These are phyloP conservation scores for Cladosporium sp. DNA, from an alignment of 2,329 filamentous ascomycete genomes.

Conservation along the genomic window DNA sequence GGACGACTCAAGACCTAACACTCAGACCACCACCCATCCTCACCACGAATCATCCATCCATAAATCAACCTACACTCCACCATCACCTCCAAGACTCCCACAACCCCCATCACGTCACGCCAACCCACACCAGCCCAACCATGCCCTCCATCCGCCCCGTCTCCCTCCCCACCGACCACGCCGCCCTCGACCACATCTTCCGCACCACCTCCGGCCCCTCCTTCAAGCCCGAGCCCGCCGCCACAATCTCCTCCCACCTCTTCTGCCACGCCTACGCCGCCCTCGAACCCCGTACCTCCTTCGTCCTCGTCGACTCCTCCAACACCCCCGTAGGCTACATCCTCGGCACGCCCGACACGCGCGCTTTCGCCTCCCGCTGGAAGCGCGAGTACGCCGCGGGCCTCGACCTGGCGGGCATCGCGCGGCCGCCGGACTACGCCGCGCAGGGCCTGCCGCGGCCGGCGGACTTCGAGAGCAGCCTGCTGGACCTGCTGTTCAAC, in stretches of 20 bases:
- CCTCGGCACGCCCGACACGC: constrained; percentile 29
- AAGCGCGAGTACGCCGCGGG: constrained; percentile 23
- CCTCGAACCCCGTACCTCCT: constrained; percentile 27
- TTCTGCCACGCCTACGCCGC: constrained; percentile 28
- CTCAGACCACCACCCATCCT: no score
- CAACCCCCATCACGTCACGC: no score
- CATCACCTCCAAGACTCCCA: no score
- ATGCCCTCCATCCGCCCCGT: constrained; percentile 2
- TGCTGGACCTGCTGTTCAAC: constrained; percentile 11
- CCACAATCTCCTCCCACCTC: constrained; percentile 4
- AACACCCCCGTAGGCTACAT: constrained; percentile 34
- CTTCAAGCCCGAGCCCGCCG: constrained; percentile 6
- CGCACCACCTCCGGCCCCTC: constrained; percentile 1
- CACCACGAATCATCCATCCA: no score
- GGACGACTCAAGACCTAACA: no score
- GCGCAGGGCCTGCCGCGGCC: neutral
- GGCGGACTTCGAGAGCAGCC: neutral
- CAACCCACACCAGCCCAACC: neutral
- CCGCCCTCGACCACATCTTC: constrained; percentile 11
- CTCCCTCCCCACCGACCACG: neutral
- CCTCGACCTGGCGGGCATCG: constrained; percentile 10
- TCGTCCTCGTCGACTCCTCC: constrained; percentile 31
- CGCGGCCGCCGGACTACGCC: neutral
- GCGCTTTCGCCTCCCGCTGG: constrained; percentile 25
- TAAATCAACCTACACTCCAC: no score